These are phyloP conservation scores for Cucumis cinereus DNA, from an alignment of 306 rosid genomes.

Conservation along the genomic window DNA sequence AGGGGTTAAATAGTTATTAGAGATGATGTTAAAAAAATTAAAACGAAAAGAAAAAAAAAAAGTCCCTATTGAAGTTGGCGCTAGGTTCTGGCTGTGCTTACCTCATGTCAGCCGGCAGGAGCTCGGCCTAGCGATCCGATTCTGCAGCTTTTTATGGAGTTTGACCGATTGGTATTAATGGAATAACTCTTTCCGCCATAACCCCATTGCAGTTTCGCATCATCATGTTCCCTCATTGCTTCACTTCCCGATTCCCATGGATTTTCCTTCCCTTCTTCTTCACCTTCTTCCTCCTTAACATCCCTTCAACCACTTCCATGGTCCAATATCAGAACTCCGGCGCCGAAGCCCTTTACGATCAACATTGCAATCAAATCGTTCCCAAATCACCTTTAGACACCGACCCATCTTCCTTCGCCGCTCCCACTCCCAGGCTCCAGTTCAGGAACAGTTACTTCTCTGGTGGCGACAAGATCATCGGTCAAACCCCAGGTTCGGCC, in stretches of 20 bases:
- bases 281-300: constrained; percentile 9
- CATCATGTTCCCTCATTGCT: neutral
- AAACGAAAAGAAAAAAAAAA: neutral
- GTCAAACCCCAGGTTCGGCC: constrained; percentile 6
- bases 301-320: constrained; percentile 7
- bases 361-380: constrained; percentile 39
- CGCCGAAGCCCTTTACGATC: constrained; percentile 19
- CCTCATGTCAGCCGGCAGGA: neutral
- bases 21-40: too few species aligned
- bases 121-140: neutral
- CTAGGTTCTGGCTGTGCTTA: neutral
- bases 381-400: constrained; percentile 17
- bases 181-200: neutral
- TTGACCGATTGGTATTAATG: neutral
- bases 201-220: neutral
- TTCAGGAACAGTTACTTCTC: constrained; percentile 36
- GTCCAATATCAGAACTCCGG: neutral
- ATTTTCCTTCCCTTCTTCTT: constrained; percentile 10
- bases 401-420: neutral
- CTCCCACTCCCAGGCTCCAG: constrained; percentile 7
- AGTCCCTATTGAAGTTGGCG: neutral
- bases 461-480: constrained; percentile 46
- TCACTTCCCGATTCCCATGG: neutral
- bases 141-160: neutral
- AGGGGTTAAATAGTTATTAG: too few species aligned